Percentiles rank a stretch among this genome's conserved stretches.
Conservation (phyloP, 2,329 filamentous ascomycete species). For the Neophaeococcomyces mojaviensis region DNA sequence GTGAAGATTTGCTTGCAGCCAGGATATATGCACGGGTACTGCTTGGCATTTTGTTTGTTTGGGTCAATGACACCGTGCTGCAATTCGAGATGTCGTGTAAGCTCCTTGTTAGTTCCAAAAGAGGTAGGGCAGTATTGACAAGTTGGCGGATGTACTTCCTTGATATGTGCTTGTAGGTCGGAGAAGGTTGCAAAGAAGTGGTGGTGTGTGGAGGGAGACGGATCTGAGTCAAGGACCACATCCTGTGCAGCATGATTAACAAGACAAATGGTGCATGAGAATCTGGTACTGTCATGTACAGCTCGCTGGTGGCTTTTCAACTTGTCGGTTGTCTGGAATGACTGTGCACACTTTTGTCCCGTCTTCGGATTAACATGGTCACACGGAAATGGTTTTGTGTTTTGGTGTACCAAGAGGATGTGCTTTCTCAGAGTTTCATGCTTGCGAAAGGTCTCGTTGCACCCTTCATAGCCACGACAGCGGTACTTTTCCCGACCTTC, state of each 20-base stretch:
- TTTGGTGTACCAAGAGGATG: slow-evolving; percentile 66
- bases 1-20: slow-evolving; percentile 73
- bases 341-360: slow-evolving; percentile 53
- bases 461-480: slow-evolving; percentile 63
- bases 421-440: slow-evolving; percentile 79
- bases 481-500: slow-evolving; percentile 66
- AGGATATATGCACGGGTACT: slow-evolving; percentile 53
- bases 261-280: slow-evolving; percentile 70
- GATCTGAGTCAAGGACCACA: slow-evolving; percentile 24
- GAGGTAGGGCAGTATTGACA: slow-evolving; percentile 68
- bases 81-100: slow-evolving; percentile 71
- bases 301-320: slow-evolving; percentile 64
- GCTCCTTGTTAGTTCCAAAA: slow-evolving; percentile 58
- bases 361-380: slow-evolving; percentile 48
- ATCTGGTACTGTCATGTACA: slow-evolving; percentile 61
- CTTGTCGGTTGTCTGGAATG: slow-evolving; percentile 65
- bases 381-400: slow-evolving; percentile 65
- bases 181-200: slow-evolving; percentile 64
- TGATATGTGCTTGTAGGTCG: slow-evolving; percentile 66
- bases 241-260: slow-evolving; percentile 23
- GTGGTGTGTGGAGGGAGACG: slow-evolving; percentile 34
- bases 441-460: slow-evolving; percentile 75
- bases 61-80: slow-evolving; percentile 54
- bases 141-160: slow-evolving; percentile 60
- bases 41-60: slow-evolving; percentile 37